Evolutionary conservation across 495 filamentous ascomycete genomes (phyloP).

Genomic region (Sordaria brevicollis): DNA sequence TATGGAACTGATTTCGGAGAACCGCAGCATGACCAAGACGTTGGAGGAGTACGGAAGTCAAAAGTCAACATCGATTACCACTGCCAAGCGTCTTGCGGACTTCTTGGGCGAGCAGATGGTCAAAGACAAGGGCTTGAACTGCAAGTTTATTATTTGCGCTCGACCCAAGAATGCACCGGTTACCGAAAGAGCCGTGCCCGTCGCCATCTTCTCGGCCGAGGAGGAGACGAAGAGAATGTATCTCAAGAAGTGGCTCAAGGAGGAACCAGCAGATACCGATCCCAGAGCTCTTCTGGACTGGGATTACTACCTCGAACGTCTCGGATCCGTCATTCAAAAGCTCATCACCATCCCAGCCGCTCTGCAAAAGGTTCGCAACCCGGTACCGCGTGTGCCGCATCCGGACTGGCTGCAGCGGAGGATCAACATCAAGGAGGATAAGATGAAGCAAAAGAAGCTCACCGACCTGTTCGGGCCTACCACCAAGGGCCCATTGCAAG

Average conservation of each 20-base stretch:
- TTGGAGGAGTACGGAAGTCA: constrained; percentile 90
- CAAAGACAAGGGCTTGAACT: constrained; percentile 97
- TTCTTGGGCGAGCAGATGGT: constrained; percentile 98
- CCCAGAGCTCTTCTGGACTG: constrained; percentile 83
- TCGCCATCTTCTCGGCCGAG: constrained; percentile 95
- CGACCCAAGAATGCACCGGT: constrained; percentile 81
- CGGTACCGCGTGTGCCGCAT: constrained; percentile 84
- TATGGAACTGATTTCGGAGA: constrained; percentile 97
- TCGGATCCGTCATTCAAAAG: constrained; percentile 96
- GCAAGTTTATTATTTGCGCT: constrained; percentile 96
- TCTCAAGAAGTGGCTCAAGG: constrained; percentile 87
- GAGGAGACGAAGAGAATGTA: constrained; percentile 78
- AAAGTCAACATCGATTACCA: constrained; percentile 97
- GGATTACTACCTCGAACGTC: constrained; percentile 90
- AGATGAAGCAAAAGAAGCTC: constrained; percentile 96
- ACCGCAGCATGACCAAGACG: constrained; percentile 94
- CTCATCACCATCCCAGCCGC: constrained; percentile 97
- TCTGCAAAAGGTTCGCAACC: constrained; percentile 87
- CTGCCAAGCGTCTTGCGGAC: constrained; percentile 88
- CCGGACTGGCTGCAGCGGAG: constrained; percentile 92
- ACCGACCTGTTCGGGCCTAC: constrained; percentile 71
- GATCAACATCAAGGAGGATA: constrained; percentile 92
- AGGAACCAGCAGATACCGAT: constrained; percentile 90
- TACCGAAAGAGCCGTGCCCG: constrained; percentile 87
- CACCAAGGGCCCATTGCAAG: constrained; percentile 57